phyloP scores from a whole-genome alignment of 2,329 filamentous ascomycete species.

The Lizonia empirigonia region DNA sequence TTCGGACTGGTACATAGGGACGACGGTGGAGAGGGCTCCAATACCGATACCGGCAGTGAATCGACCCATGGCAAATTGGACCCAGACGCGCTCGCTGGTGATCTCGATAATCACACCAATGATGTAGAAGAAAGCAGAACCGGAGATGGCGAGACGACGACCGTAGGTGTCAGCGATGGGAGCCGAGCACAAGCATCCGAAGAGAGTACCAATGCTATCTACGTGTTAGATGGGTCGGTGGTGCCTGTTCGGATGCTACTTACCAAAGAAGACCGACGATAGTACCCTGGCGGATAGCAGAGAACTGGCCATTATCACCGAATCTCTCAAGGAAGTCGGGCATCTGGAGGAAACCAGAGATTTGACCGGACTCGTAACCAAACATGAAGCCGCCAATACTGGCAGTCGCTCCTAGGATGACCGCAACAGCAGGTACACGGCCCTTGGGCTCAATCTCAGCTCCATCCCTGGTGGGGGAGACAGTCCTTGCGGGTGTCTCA shows the following conservation, averaged over 20 bases:
- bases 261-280: constrained; percentile 46
- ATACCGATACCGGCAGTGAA: constrained; percentile 69
- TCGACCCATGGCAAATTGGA: constrained; percentile 67
- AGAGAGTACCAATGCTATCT: constrained; percentile 68
- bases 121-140: constrained; percentile 66
- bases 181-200: constrained; percentile 66
- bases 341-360: constrained; percentile 44
- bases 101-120: constrained; percentile 71
- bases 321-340: constrained; percentile 42
- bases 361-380: constrained; percentile 38
- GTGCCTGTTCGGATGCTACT: constrained; percentile 6
- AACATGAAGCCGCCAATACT: constrained; percentile 48
- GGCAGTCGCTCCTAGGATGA: constrained; percentile 39
- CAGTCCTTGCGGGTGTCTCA: constrained; percentile 32
- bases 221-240: constrained; percentile 11
- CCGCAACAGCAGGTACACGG: constrained; percentile 33
- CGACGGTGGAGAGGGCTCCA: constrained; percentile 66
- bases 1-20: constrained; percentile 68
- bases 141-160: constrained; percentile 65
- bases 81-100: constrained; percentile 62
- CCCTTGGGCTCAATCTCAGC: constrained; percentile 26
- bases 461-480: constrained; percentile 21
- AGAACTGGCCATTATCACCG: constrained; percentile 42
- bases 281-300: constrained; percentile 41
- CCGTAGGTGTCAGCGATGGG: constrained; percentile 67